These are phyloP conservation scores for Astrothelium macrocarpum DNA, from an alignment of 495 filamentous ascomycete genomes.

Conservation along the genomic window DNA sequence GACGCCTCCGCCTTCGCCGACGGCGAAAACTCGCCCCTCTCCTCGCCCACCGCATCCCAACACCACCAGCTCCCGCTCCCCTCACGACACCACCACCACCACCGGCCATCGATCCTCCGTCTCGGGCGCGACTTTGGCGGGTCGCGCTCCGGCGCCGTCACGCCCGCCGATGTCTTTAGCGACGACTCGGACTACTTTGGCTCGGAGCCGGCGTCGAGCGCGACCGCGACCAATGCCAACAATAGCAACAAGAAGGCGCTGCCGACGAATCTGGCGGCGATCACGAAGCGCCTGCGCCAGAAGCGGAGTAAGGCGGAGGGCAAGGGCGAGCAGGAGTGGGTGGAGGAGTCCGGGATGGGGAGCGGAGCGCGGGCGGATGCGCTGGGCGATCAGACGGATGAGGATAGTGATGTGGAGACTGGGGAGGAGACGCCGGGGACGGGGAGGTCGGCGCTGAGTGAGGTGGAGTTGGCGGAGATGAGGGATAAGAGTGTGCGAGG, in stretches of 20 bases:
- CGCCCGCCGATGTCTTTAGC: conserved; percentile 29
- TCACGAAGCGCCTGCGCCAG: conserved; percentile 7
- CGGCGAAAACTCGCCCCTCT: conserved; percentile 8
- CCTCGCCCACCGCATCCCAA: neutral
- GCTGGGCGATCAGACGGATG: conserved; percentile 31
- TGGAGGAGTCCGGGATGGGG: conserved; percentile 32
- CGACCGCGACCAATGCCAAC: neutral
- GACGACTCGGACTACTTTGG: conserved; percentile 29
- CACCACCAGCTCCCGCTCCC: conserved; percentile 8
- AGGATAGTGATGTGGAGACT: conserved; percentile 6
- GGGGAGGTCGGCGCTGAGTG: neutral
- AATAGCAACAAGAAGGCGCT: conserved; percentile 5
- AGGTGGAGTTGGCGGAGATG: conserved; percentile 11
- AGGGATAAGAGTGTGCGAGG: conserved; percentile 17
- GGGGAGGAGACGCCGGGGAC: conserved; percentile 11
- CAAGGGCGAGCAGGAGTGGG: conserved; percentile 28
- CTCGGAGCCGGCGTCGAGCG: neutral
- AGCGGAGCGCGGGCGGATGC: conserved; percentile 29
- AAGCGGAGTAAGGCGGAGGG: conserved; percentile 16
- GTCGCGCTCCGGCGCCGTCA: conserved; percentile 16
- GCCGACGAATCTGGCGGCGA: conserved; percentile 6
- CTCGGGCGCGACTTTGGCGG: conserved; percentile 21
- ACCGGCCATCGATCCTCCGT: conserved; percentile 10
- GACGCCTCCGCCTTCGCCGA: conserved; percentile 18
- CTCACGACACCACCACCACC: conserved; percentile 3